A percentile compares a stretch with the other conserved stretches of the same genome.
Evolutionary conservation across 2,329 filamentous ascomycete species (phyloP).

Genomic region (Epichloe uncinata): DNA sequence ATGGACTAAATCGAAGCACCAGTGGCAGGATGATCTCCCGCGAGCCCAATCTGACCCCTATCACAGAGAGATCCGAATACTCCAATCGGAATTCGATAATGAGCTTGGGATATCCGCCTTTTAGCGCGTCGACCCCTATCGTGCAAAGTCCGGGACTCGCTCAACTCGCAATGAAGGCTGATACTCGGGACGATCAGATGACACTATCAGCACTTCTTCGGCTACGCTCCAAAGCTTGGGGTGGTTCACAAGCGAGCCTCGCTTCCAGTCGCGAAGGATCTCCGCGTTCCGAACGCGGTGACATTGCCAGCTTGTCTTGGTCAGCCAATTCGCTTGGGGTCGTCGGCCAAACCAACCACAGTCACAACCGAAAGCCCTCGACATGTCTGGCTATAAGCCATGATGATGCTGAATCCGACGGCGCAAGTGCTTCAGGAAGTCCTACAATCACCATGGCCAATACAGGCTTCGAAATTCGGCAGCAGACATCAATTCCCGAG

Average conservation of each 20-base stretch:
- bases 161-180: conserved; percentile 56
- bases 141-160: conserved; percentile 61
- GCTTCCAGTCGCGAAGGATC: conserved; percentile 40
- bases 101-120: conserved; percentile 40
- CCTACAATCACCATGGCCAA: conserved; percentile 35
- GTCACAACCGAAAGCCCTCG: conserved; percentile 35
- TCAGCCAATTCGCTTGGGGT: conserved; percentile 3
- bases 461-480: conserved; percentile 9
- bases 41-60: conserved; percentile 88
- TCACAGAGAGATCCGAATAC: conserved; percentile 92
- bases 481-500: neutral
- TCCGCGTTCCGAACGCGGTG: conserved; percentile 35
- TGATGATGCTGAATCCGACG: conserved; percentile 34
- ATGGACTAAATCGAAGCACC: conserved; percentile 46
- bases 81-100: conserved; percentile 88
- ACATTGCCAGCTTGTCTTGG: conserved; percentile 16
- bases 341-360: neutral
- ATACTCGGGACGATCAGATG: conserved; percentile 52
- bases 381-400: conserved; percentile 34
- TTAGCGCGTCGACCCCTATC: conserved; percentile 28
- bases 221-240: conserved; percentile 64
- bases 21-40: conserved; percentile 63
- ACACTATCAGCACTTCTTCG: conserved; percentile 59
- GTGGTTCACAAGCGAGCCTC: conserved; percentile 64
- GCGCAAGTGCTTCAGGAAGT: conserved; percentile 32